Evolutionary conservation across 352 stramenopile genomes (phyloP), one percentile per base, ranked within the genome.

Genomic region (Globisporangium cystogenes): DNA sequence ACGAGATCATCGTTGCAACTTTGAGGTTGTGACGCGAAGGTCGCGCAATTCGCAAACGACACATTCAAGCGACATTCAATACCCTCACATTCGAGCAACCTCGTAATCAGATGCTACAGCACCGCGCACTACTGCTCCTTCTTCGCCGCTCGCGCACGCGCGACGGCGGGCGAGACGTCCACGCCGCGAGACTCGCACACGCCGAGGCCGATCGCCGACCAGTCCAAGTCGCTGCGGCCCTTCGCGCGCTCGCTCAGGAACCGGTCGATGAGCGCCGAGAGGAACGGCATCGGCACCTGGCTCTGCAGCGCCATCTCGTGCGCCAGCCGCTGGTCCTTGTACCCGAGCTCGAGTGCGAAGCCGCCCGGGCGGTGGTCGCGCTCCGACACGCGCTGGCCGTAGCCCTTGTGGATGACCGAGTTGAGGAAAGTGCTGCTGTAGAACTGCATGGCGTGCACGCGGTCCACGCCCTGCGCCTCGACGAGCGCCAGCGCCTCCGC

Each of bases 401-500:
- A 93, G 15, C 77, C 78, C 42, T 88, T 87, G 66, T 93, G 79
- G 48, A 90, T 80, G 8, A 86, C 53, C 45, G 82, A 92, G 60
- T 87, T 83, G 46, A 93, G 80, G 61, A 93, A 89, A 39, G 82
- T 91, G 60, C 44, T 68, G 55, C 70, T 87, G 46, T 92, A 82
- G 69, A 93, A 85, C 49, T 85, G 46, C 71, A 87, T 89, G 23
- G 84, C 77, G 46, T 80, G 54, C 29, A 75, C 72, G n/a, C 82
- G 74, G 46, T 93, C 76, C 33, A 93, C 71, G 44, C 82, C 77
- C 37, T 90, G 72, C 29, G 67, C 66, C 61, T 93, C 82, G 21
- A 82, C 64, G 21, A 93, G 67, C 18, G 74, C 67, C 26, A 92
- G 64, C 20, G 74, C 68, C 45, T 93, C 82, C 4, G 70, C 77